Base-by-base conservation (phyloP, 1,284 basidiomycete genomes). In the Exobasidium cylindrosporum region DNA sequence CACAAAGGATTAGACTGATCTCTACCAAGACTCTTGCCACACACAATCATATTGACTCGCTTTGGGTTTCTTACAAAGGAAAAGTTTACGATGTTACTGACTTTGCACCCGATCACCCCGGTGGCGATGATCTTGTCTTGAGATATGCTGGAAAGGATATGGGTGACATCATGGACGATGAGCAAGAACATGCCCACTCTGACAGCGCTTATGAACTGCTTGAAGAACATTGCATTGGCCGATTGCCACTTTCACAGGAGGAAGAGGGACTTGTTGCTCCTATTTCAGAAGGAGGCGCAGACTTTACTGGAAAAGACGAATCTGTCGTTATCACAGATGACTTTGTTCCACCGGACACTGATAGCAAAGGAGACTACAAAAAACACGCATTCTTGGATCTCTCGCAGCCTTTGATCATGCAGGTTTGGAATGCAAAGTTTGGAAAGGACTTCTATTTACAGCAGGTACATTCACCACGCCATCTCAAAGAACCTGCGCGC, bases 391-490 rank as follows among this genome's bases (percentile, higher is more conserved):
- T 99, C 82, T 84, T 99, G 66, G 95, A 99, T 81, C 85, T 99
- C 30, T 85, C 87, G 69, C 87, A 88, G 80, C 92, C 96, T 2
- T 81, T 99, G 65, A 82, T 97, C 70, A 83, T 84, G 79, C 92
- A 97, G 81, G 86, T 96, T 73, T 91, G 88, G 87, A 82, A 87
- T 65, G 85, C 86, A 32, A 89, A 90, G 78, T 96, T 90, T 77
- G 88, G 89, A 76, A 98, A 98, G 84, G 87, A 89, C 24, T 98
- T 96, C 80, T 98, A 98, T 81, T 84, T 98, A 57, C 86, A 91
- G 76, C 95, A 98, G 81, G 92, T 98, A 0, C 95, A 98, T 81
- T 95, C 81, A 91, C 95, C 63, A 5, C 87, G 95, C 54, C 96
- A 98, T 81, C 81, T 96, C 57, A 84, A 88, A 30, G 85, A 93